phyloP scores from a whole-genome alignment of 495 filamentous ascomycete species.

The Penicillium diatomitis region DNA sequence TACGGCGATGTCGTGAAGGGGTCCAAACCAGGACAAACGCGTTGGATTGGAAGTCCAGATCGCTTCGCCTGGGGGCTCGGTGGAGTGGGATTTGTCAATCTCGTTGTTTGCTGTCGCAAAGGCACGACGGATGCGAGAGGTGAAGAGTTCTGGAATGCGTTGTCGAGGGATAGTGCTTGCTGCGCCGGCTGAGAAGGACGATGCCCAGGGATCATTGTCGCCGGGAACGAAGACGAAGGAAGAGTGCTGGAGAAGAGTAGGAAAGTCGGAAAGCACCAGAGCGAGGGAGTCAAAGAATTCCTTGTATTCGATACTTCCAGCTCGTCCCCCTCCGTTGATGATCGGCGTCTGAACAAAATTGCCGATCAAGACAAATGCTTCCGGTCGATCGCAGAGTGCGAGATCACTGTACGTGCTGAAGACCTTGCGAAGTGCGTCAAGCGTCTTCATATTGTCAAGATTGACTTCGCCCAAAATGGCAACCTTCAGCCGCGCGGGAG shows the following conservation, averaged over 20 bases:
- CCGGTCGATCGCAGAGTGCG: conserved; percentile 47
- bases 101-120: conserved; percentile 70
- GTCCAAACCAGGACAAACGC: conserved; percentile 72
- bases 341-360: conserved; percentile 73
- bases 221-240: conserved; percentile 91
- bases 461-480: conserved; percentile 73
- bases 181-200: conserved; percentile 77
- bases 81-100: conserved; percentile 29
- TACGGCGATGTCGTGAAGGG: conserved; percentile 73
- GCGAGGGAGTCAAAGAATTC: conserved; percentile 87
- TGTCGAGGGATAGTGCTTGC: conserved; percentile 64
- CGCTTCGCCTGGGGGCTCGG: conserved; percentile 54
- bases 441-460: conserved; percentile 67
- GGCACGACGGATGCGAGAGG: conserved; percentile 66
- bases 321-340: conserved; percentile 53
- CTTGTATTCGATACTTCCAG: conserved; percentile 83
- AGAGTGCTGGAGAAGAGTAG: conserved; percentile 63
- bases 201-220: conserved; percentile 91
- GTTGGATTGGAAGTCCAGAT: conserved; percentile 84
- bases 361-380: conserved; percentile 71
- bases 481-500: conserved; percentile 41
- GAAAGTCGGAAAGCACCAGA: conserved; percentile 74
- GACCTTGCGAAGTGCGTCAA: conserved; percentile 70
- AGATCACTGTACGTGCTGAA: conserved; percentile 54
- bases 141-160: conserved; percentile 76